Percentiles rank a stretch among this genome's conserved stretches.
phyloP scores from a whole-genome alignment of 2,329 filamentous ascomycete genomes.

The Xenoacremonium recifei region DNA sequence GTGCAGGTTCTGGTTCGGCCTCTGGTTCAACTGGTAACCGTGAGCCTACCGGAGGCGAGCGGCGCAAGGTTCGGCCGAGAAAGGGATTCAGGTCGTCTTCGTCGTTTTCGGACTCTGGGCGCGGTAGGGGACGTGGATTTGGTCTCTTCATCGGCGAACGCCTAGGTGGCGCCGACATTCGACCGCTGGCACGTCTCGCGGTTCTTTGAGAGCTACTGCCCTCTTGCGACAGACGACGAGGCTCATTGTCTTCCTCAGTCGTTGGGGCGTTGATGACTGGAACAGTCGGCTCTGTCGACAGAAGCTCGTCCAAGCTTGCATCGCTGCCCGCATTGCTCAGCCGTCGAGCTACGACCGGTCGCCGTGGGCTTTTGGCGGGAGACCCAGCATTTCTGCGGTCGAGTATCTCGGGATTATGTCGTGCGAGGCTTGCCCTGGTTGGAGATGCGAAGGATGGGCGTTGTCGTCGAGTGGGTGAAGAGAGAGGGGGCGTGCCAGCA shows the following conservation, averaged over 20 bases:
- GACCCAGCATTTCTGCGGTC: conserved; percentile 41
- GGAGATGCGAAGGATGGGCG: conserved; percentile 66
- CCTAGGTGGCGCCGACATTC: conserved; percentile 34
- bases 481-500: conserved; percentile 33
- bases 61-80: conserved; percentile 24
- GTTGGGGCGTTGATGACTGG: too few species aligned
- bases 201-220: conserved; percentile 14
- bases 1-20: conserved; percentile 22
- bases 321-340: conserved; percentile 19
- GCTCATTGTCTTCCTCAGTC: too few species aligned
- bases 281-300: too few species aligned
- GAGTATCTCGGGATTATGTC: conserved; percentile 59
- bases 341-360: conserved; percentile 5
- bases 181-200: conserved; percentile 24
- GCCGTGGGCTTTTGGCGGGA: conserved; percentile 28
- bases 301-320: conserved; percentile 25
- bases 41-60: conserved; percentile 32
- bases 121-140: conserved; percentile 46
- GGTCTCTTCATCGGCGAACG: conserved; percentile 42
- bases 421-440: conserved; percentile 61
- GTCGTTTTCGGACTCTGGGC: conserved; percentile 33
- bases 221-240: too few species aligned
- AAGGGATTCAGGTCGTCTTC: conserved; percentile 33
- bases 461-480: conserved; percentile 29
- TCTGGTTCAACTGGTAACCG: conserved; percentile 11